Percentiles rank a stretch among this genome's conserved stretches.
These are phyloP conservation scores for Peronospora farinosa DNA, from an alignment of 352 stramenopile genomes.

Conservation along the genomic window DNA sequence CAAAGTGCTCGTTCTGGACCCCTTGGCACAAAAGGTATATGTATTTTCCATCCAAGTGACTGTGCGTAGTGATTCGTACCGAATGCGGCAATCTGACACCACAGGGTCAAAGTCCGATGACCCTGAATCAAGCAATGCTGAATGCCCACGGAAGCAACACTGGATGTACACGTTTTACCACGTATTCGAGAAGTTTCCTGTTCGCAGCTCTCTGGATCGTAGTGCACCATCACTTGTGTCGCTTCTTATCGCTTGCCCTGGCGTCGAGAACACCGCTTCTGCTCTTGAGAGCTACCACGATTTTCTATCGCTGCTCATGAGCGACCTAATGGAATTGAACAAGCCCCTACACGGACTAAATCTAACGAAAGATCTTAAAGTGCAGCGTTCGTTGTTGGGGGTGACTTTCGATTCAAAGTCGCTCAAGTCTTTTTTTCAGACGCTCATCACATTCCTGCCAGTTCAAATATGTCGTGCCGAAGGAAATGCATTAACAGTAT, in stretches of 20 bases:
- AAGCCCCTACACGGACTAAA: conserved; percentile 35
- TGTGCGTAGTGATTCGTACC: conserved; percentile 52
- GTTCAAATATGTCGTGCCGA: conserved; percentile 69
- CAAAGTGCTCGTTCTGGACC: conserved; percentile 35
- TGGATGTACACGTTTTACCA: conserved; percentile 12
- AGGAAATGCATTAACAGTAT: conserved; percentile 45
- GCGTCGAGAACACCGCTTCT: not conserved
- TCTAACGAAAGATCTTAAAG: conserved; percentile 16
- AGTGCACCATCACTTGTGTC: not conserved
- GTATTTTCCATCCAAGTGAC: conserved; percentile 30
- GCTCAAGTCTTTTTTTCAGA: conserved; percentile 29
- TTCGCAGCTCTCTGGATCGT: not conserved
- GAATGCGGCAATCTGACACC: conserved; percentile 31
- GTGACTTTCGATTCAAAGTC: conserved; percentile 9
- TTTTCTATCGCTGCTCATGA: conserved; percentile 37
- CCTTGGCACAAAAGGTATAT: conserved; percentile 16
- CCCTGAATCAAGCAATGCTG: not conserved
- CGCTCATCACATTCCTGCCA: conserved; percentile 58
- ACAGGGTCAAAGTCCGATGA: conserved; percentile 3
- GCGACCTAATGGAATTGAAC: conserved; percentile 30
- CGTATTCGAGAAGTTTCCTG: conserved; percentile 3
- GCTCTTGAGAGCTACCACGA: conserved; percentile 17
- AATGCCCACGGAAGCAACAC: conserved; percentile 21
- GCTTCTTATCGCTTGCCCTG: conserved; percentile 11
- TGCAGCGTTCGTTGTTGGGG: conserved; percentile 2